Conservation (phyloP, 352 stramenopile species). For the Globisporangium nunn region DNA sequence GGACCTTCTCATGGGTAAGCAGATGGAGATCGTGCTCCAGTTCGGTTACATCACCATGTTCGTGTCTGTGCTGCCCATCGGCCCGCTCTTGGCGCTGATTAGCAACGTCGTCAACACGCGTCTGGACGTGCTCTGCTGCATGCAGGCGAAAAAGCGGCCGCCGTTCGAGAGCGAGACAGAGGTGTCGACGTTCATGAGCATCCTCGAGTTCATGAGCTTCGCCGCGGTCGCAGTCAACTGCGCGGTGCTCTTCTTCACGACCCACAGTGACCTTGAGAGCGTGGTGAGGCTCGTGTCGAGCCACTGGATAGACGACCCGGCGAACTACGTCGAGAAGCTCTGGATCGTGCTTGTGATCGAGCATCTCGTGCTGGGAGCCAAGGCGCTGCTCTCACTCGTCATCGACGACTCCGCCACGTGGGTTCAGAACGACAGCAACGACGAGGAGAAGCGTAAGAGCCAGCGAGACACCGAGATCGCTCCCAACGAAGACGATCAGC, state of each 20-base stretch:
- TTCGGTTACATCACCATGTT: conserved; percentile 95
- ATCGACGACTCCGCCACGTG: conserved; percentile 67
- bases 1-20: conserved; percentile 67
- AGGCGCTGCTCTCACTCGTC: conserved; percentile 52
- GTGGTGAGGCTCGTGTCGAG: conserved; percentile 19
- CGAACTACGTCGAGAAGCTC: conserved; percentile 46
- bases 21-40: conserved; percentile 78
- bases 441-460: conserved; percentile 21
- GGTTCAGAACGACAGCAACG: conserved; percentile 58
- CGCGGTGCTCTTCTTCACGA: conserved; percentile 67
- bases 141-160: conserved; percentile 62
- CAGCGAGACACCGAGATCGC: conserved; percentile 7
- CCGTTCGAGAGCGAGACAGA: conserved; percentile 77
- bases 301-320: conserved; percentile 13
- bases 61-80: conserved; percentile 86
- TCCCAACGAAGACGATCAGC: neutral
- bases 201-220: conserved; percentile 90
- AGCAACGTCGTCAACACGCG: conserved; percentile 87
- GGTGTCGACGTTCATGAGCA: conserved; percentile 88
- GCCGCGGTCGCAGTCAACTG: conserved; percentile 73
- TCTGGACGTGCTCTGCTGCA: conserved; percentile 77
- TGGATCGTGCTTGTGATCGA: conserved; percentile 59
- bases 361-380: conserved; percentile 55
- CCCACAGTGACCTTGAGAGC: conserved; percentile 53
- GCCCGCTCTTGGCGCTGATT: conserved; percentile 80